Percentiles rank a stretch among this genome's conserved stretches.
Conservation (phyloP, 192 early-diverging fungal genomes). For the Haplosporangium gracile region DNA sequence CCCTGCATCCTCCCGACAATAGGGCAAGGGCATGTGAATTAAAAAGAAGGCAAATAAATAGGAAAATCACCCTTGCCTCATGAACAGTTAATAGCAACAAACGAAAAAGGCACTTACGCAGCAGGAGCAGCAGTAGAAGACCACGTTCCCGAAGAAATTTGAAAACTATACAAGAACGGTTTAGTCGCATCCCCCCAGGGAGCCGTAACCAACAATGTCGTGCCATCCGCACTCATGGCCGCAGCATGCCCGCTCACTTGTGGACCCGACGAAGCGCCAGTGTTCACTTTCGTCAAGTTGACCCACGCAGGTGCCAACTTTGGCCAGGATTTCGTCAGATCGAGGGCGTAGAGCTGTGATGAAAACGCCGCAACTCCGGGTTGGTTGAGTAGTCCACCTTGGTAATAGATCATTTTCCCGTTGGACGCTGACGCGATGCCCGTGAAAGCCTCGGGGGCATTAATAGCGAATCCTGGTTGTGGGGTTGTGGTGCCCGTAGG, state of each 20-base stretch:
- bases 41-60: not conserved
- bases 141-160: constrained; percentile 23
- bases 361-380: not conserved
- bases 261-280: not conserved
- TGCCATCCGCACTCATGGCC: constrained; percentile 32
- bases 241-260: constrained; percentile 3
- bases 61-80: not conserved
- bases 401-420: constrained; percentile 26
- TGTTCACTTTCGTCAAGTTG: constrained; percentile 10
- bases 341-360: constrained; percentile 18
- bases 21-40: no score
- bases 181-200: constrained; percentile 7
- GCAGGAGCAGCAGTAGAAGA: constrained; percentile 26
- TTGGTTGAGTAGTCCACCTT: constrained; percentile 31
- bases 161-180: constrained; percentile 24
- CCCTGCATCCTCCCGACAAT: no score
- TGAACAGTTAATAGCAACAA: not conserved
- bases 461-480: not conserved
- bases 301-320: constrained; percentile 14
- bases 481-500: not conserved
- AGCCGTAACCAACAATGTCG: constrained; percentile 30
- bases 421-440: constrained; percentile 21
- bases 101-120: constrained; percentile 27
- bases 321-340: constrained; percentile 33
- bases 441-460: constrained; percentile 21